Evolutionary conservation across 768 basidiomycete species (phyloP), one percentile per base, ranked within the genome.

Genomic region (Lactarius evosmus): DNA sequence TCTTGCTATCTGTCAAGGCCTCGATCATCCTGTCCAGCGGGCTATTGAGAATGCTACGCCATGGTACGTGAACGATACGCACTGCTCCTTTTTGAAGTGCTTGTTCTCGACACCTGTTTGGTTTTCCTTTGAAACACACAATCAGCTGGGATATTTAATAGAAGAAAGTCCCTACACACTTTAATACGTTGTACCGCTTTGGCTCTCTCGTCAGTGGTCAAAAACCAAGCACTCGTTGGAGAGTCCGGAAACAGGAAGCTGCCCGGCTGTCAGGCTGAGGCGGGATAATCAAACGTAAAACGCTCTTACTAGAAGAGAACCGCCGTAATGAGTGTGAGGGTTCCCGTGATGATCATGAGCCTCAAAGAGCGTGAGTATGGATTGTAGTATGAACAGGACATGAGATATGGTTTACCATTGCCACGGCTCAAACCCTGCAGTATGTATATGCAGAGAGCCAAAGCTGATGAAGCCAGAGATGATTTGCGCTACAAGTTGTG

Each of bases 21-120:
- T 91, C 89, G 25, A 83, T 79, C 79, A 91, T 80, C 72, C 87
- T 89, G 38, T 14, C 5, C 22, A 29, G 17, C 25, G 17, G 40
- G 19, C 17, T 41, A 27, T 67, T n/a, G 56, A 49, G 40, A 36
- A 19, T 14, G 30, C 11, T 29, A 27, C 17, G 34, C 22, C 25
- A 19, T 27, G 7, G 33, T 14, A n/a, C 16, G 34, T 46, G 29
- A 46, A 60, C 8, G 12, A 22, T 46, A 79, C 87, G 66, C 60
- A 89, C 89, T 92, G 90, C 40, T 89, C 86, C 58, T 79, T 83
- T 76, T 92, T 92, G 76, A 89, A 92, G 58, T 80, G 80, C 69
- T 92, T 93, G 71, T 89, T 91, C 74, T 91, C 90, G 11, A 91
- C 82, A 33, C 90, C 91, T 0, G 87, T 88, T 82, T 92, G 88